A percentile compares a stretch with the other conserved stretches of the same genome.
Evolutionary conservation across 1,284 basidiomycete species (phyloP).

Genomic region (Heimioporus punctisporus): DNA sequence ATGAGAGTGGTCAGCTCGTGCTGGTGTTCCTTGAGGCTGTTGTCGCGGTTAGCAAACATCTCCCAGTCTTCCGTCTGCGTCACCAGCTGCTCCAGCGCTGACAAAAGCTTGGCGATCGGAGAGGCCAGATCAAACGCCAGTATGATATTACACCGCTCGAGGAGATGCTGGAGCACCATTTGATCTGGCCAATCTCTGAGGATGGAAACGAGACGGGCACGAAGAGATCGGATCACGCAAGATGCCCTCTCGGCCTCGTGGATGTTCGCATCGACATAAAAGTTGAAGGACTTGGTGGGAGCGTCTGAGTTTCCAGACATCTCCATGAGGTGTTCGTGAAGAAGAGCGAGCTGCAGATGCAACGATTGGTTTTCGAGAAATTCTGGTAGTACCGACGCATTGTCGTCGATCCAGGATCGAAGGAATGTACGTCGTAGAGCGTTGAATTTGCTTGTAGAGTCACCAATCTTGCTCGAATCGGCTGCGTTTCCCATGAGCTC

Average conservation of each 20-base stretch:
- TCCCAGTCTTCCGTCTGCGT: slow-evolving; percentile 97
- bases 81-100: slow-evolving; percentile 87
- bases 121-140: slow-evolving; percentile 67
- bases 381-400: slow-evolving; percentile 19
- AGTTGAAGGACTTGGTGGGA: slow-evolving; percentile 54
- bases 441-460: slow-evolving; percentile 14
- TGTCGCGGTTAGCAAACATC: slow-evolving; percentile 88
- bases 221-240: slow-evolving; percentile 53
- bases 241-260: slow-evolving; percentile 68
- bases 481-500: slow-evolving; percentile 17
- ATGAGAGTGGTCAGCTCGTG: slow-evolving; percentile 75
- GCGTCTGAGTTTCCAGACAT: slow-evolving; percentile 9
- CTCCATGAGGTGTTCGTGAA: slow-evolving; percentile 26
- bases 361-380: slow-evolving; percentile 27
- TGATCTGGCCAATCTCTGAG: slow-evolving; percentile 95
- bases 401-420: slow-evolving; percentile 19
- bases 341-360: slow-evolving; percentile 28
- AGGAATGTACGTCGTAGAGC: slow-evolving; percentile 21
- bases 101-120: slow-evolving; percentile 85
- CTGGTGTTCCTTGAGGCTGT: slow-evolving; percentile 75
- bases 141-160: slow-evolving; percentile 74
- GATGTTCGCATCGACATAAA: slow-evolving; percentile 81
- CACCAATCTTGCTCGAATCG: not conserved
- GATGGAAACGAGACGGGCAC: slow-evolving; percentile 56
- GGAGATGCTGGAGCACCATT: slow-evolving; percentile 91